A percentile compares a stretch with the other conserved stretches of the same genome.
Evolutionary conservation across 148 eudicot species (phyloP).

Genomic region (Vaccinium macrocarpon): DNA sequence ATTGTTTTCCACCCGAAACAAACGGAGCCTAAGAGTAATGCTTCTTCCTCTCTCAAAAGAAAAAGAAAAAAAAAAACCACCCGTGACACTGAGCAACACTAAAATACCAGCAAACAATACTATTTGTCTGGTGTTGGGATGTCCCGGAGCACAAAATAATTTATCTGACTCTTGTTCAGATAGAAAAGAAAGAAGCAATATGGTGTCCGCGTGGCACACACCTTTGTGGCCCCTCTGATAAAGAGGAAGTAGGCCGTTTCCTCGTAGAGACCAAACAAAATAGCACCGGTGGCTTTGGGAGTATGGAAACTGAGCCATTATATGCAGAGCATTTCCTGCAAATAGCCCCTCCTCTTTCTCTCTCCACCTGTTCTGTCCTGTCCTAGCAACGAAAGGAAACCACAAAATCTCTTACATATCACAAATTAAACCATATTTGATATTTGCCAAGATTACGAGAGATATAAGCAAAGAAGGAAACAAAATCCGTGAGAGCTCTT

Average conservation of each 20-base stretch:
- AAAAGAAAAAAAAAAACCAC: too few species aligned
- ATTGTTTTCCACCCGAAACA: too few species aligned
- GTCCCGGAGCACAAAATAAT: neutral
- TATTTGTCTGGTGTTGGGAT: too few species aligned
- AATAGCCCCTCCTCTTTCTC: neutral
- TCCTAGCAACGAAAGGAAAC: neutral
- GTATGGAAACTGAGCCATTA: neutral
- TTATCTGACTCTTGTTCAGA: neutral
- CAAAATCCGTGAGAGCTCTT: neutral
- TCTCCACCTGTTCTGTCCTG: neutral
- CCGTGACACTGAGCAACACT: too few species aligned
- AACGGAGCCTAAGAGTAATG: too few species aligned
- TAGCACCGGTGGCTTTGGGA: conserved; percentile 25
- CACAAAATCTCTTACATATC: neutral
- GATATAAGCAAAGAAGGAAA: neutral
- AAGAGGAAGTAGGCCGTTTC: conserved; percentile 26
- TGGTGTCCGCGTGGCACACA: conserved; percentile 1
- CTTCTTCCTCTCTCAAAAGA: too few species aligned
- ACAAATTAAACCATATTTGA: too few species aligned
- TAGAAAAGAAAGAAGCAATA: too few species aligned
- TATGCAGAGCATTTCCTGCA: too few species aligned
- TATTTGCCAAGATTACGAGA: neutral
- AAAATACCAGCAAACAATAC: too few species aligned
- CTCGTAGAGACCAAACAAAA: conserved; percentile 16
- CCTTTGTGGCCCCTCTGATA: neutral